Conservation (phyloP, 768 basidiomycete species). For the Pilatotrama ljubarskyi region DNA sequence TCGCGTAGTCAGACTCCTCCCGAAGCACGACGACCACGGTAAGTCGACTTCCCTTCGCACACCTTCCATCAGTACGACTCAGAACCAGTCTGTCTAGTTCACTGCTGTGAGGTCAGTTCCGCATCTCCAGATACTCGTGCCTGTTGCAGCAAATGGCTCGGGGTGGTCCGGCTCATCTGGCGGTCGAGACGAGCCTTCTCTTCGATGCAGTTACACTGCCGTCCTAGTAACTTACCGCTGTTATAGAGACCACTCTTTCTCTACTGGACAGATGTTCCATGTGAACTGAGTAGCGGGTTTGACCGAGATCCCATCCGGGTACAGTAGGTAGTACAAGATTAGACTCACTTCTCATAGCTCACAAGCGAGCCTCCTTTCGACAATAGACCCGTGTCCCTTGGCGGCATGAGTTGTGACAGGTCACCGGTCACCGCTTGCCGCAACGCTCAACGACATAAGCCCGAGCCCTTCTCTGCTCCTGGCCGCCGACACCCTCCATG, state of each 20-base stretch:
- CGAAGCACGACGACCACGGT: conserved; percentile 5
- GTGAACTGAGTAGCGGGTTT: neutral
- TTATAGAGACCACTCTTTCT: neutral
- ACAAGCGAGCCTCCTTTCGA: neutral
- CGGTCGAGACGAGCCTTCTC: conserved; percentile 10
- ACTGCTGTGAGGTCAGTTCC: conserved; percentile 5
- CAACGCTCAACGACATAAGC: conserved; percentile 76
- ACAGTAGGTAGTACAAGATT: conserved; percentile 4
- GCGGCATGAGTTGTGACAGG: no score
- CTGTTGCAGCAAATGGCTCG: neutral
- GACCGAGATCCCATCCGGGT: conserved; percentile 5
- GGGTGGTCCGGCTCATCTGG: conserved; percentile 1
- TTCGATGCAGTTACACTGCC: conserved; percentile 11
- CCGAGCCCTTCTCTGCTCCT: conserved; percentile 80
- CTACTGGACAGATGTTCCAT: neutral
- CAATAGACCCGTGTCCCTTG: neutral
- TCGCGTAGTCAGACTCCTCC: conserved; percentile 48
- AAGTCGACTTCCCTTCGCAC: neutral
- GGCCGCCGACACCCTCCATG: conserved; percentile 85
- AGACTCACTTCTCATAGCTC: conserved; percentile 5
- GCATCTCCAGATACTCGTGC: neutral
- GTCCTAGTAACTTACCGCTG: conserved; percentile 12
- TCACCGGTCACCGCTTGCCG: conserved; percentile 48
- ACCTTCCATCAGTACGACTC: neutral
- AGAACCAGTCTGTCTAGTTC: conserved; percentile 8